Evolutionary conservation across 768 basidiomycete species (phyloP).

Genomic region (Naganishia onofrii): DNA sequence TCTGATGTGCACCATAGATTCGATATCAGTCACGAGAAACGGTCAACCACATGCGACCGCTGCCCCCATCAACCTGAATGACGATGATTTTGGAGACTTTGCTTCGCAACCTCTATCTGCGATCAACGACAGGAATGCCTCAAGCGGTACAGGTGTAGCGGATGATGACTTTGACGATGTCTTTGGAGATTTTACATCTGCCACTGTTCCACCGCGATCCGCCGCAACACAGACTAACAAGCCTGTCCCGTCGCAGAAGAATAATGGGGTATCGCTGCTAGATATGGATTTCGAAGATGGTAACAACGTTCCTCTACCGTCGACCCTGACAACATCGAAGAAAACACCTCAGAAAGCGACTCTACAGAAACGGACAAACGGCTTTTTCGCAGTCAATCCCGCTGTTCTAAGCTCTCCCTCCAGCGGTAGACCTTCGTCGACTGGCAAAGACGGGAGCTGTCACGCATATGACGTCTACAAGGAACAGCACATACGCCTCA

Average conservation of each 20-base stretch:
- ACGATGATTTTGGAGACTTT: slow-evolving; percentile 20
- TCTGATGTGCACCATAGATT: not conserved
- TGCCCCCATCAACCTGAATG: slow-evolving; percentile 21
- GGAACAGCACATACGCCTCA: slow-evolving; percentile 45
- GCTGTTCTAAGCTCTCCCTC: slow-evolving; percentile 6
- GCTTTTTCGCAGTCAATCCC: slow-evolving; percentile 50
- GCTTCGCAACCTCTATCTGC: slow-evolving; percentile 10
- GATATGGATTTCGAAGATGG: slow-evolving; percentile 49
- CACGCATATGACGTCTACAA: slow-evolving; percentile 46
- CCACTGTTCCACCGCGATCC: slow-evolving; percentile 50
- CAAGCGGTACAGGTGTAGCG: slow-evolving; percentile 52
- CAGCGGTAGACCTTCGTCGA: not conserved
- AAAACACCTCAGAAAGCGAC: not conserved
- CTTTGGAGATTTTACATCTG: slow-evolving; percentile 55
- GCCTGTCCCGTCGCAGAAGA: not conserved
- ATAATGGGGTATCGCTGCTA: slow-evolving; percentile 41
- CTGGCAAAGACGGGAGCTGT: slow-evolving; percentile 31
- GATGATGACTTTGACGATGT: slow-evolving; percentile 92
- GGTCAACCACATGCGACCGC: slow-evolving; percentile 11
- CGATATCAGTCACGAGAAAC: slow-evolving; percentile 11
- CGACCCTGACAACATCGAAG: slow-evolving; percentile 34
- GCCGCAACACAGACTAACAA: slow-evolving; percentile 12
- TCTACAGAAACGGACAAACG: slow-evolving; percentile 37
- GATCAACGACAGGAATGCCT: slow-evolving; percentile 51
- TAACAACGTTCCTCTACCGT: slow-evolving; percentile 47